Base-by-base conservation (phyloP, 768 basidiomycete genomes). In the Phylloporus sp. region DNA sequence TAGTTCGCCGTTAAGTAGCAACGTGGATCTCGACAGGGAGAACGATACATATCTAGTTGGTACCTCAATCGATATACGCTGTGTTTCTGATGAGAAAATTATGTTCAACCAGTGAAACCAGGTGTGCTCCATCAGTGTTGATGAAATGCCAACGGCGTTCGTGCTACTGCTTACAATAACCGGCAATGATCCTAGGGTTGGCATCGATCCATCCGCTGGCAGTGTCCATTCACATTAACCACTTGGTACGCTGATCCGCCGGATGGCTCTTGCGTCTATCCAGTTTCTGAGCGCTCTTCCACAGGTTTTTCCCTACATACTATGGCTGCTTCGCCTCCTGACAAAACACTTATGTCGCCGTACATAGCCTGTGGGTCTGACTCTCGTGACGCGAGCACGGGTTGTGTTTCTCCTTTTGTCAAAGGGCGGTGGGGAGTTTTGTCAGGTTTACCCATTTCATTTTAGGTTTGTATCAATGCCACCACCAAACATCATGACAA, bases 1-100 rank as follows among this genome's bases (percentile, higher is more conserved):
- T 61, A 9, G 50, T 68, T 38, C 56, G 61, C 8, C 63, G 56
- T n/a, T 34, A 65, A 65, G 48, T 69, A 50, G 59, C 12, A n/a
- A n/a, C n/a, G n/a, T 2, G n/a, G 43, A 24, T 16, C 6, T 32
- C 34, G 41, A 26, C 13, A 28, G 18, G 20, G 22, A 2, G 6
- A 29, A 40, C 12, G 20, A 42, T 11, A 27, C 47, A 22, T 45
- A 22, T 47, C 20, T 36, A 22, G 6, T 31, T 42, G 4, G 29
- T 39, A 41, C 31, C 43, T n/a, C 16, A 28, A 54, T 46, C 1
- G 8, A 38, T 44, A 6, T n/a, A 35, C 9, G 42, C 18, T 27
- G 22, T 15, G 9, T 23, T 47, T 57, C 43, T 56, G 54, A 56
- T 53, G n/a, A 3, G n/a, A 15, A 16, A 29, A 12, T 13, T 20